A percentile compares a stretch with the other conserved stretches of the same genome.
Conservation (phyloP, 2,329 filamentous ascomycete species). For the Epichloe typhina region DNA sequence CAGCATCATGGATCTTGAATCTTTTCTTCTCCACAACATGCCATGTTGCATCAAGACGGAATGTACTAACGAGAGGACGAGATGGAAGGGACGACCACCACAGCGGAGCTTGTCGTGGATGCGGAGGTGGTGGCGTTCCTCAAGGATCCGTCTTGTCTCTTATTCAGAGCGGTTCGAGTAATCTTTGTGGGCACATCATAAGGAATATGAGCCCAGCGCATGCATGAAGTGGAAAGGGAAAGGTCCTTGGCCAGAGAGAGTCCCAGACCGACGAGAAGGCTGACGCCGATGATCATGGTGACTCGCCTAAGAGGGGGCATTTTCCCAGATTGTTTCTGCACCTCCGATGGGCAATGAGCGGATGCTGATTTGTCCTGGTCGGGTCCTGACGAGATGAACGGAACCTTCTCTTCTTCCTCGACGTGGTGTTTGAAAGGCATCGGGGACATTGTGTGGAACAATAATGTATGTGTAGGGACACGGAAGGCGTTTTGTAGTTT, state of each 20-base stretch:
- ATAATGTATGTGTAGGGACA: not conserved
- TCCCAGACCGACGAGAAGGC: slow-evolving; percentile 15
- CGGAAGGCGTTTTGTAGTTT: not conserved
- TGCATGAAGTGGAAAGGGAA: not conserved
- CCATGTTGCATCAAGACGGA: not conserved
- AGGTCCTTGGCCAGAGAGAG: slow-evolving; percentile 7
- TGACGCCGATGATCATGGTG: slow-evolving; percentile 10
- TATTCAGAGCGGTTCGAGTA: slow-evolving; percentile 1
- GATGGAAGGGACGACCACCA: not conserved
- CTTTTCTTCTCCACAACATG: too few species aligned
- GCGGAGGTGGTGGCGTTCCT: slow-evolving; percentile 1
- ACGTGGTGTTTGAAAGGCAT: not conserved
- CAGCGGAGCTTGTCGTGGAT: not conserved
- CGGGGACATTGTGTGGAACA: slow-evolving; percentile 8
- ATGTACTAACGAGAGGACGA: not conserved
- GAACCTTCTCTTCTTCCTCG: slow-evolving; percentile 13
- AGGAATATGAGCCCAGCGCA: not conserved
- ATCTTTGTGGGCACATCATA: not conserved
- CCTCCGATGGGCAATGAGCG: not conserved
- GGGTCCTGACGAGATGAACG: slow-evolving; percentile 3
- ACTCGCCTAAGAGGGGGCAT: slow-evolving; percentile 10
- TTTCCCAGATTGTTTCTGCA: not conserved
- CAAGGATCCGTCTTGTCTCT: slow-evolving; percentile 1
- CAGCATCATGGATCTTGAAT: not conserved
- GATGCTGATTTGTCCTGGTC: not conserved